A percentile compares a stretch with the other conserved stretches of the same genome.
Evolutionary conservation across 2,329 filamentous ascomycete species (phyloP).

Genomic region (Botrytis paeoniae): DNA sequence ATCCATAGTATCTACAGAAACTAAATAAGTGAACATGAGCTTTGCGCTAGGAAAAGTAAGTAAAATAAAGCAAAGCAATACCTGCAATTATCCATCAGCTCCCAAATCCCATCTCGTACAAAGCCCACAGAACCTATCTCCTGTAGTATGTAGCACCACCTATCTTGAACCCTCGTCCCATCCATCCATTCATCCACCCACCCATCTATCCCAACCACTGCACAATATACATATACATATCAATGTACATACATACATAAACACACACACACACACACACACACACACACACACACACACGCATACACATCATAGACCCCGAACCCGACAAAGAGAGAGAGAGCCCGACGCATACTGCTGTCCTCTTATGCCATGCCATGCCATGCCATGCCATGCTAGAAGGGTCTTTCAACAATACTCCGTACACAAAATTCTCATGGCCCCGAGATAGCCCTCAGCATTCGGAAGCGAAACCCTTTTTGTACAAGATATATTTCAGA

Average conservation of each 20-base stretch:
- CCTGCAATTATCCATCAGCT: background rate
- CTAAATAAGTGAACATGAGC: background rate
- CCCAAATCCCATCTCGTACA: background rate
- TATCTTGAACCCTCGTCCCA: background rate
- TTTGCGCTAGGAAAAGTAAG: background rate
- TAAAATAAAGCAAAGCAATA: background rate
- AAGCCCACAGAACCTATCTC: background rate
- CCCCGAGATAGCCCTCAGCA: background rate
- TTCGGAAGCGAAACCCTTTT: background rate
- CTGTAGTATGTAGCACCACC: background rate
- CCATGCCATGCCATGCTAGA: background rate
- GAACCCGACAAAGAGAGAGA: background rate
- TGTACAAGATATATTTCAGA: background rate
- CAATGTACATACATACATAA: background rate
- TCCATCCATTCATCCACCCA: too few species aligned
- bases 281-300: background rate
- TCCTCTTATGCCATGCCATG: background rate
- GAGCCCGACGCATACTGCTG: slow-evolving; percentile 1
- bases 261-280: background rate
- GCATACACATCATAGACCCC: background rate
- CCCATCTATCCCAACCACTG: background rate
- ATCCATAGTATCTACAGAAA: background rate
- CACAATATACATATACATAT: background rate
- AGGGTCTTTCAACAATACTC: background rate
- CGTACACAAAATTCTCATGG: background rate